phyloP scores from a whole-genome alignment of 2,329 filamentous ascomycete species.

The Neofusicoccum umdonicola region DNA sequence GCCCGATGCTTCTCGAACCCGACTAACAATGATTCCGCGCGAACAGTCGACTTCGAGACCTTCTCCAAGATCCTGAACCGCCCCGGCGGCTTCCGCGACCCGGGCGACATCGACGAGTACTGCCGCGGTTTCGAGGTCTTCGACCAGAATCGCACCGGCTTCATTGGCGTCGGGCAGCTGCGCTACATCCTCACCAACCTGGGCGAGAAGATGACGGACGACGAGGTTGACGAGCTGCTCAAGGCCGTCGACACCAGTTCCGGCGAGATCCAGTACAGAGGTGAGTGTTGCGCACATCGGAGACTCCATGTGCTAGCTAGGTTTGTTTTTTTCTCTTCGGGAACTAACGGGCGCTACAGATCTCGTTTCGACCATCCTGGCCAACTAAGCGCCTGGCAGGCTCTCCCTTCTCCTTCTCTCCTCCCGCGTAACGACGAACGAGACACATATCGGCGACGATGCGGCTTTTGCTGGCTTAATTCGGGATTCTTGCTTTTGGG shows the following conservation, averaged over 20 bases:
- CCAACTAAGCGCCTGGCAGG: slow-evolving; percentile 10
- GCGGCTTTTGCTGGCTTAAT: slow-evolving; percentile 6
- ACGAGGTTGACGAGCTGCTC: slow-evolving; percentile 97
- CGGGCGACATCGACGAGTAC: slow-evolving; percentile 96
- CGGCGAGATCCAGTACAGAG: slow-evolving; percentile 96
- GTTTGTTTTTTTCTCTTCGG: background rate
- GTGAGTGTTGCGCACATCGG: slow-evolving; percentile 49
- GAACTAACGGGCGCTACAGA: background rate
- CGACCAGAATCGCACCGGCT: slow-evolving; percentile 97
- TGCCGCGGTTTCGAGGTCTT: slow-evolving; percentile 99
- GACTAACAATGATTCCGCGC: slow-evolving; percentile 53
- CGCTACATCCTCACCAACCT: slow-evolving; percentile 97
- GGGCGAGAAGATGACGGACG: slow-evolving; percentile 98
- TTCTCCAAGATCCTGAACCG: slow-evolving; percentile 97
- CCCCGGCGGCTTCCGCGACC: slow-evolving; percentile 95
- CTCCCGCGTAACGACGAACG: slow-evolving; percentile 8
- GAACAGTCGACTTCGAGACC: slow-evolving; percentile 90
- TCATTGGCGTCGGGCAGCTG: slow-evolving; percentile 95
- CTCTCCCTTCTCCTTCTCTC: background rate
- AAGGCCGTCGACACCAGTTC: slow-evolving; percentile 97
- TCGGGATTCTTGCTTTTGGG: slow-evolving; percentile 12
- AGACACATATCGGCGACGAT: slow-evolving; percentile 5
- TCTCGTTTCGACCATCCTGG: slow-evolving; percentile 17
- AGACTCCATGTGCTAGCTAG: background rate
- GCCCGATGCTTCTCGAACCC: background rate